Conservation (phyloP, 139 green algal species). For the Volvox reticuliferus region DNA sequence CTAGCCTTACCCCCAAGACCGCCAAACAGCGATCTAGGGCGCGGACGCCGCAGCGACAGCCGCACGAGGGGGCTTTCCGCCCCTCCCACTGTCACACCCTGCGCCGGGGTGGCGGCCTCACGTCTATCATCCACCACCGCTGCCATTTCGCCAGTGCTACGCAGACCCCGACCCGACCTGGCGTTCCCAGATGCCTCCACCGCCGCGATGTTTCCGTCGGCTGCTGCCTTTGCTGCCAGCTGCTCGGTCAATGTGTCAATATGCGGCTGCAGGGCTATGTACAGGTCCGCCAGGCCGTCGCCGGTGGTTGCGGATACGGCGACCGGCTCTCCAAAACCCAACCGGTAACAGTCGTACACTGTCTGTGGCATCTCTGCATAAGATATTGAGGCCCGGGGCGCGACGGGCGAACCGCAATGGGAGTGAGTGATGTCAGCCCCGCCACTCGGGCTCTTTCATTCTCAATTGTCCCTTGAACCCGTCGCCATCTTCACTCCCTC, state of each 20-base stretch:
- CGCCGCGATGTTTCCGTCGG: neutral
- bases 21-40: conserved; percentile 31
- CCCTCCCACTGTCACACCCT: neutral
- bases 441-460: no score
- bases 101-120: neutral
- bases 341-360: conserved; percentile 55
- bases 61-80: neutral
- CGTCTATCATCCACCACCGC: neutral
- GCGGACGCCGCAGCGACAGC: conserved; percentile 13
- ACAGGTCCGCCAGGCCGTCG: conserved; percentile 93
- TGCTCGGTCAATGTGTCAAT: conserved; percentile 29
- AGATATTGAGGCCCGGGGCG: no score
- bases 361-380: conserved; percentile 52
- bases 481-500: no score
- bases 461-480: no score
- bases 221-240: neutral
- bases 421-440: no score
- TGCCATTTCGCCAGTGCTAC: neutral
- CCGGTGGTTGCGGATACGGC: conserved; percentile 89
- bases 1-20: neutral
- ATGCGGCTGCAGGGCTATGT: conserved; percentile 72
- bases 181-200: neutral
- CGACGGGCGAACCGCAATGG: no score
- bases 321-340: conserved; percentile 86
- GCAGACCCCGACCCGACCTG: neutral